These are phyloP conservation scores for Ogataea zsoltii DNA, from an alignment of 805 yeast species.

Conservation along the genomic window DNA sequence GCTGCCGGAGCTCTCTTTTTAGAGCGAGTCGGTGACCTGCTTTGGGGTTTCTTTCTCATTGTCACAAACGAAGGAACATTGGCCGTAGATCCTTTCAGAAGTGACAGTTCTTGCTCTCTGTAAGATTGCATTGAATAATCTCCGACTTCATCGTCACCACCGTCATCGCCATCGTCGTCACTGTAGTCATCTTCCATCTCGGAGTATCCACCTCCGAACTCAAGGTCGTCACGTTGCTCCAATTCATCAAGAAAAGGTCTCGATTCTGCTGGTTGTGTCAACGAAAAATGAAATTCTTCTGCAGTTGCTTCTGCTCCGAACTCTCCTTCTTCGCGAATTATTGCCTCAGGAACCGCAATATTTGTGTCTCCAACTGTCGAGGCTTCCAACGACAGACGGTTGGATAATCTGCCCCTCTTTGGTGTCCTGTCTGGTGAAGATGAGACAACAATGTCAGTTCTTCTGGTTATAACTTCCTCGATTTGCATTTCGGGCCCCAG, in stretches of 20 bases:
- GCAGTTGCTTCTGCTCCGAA: constrained; percentile 22
- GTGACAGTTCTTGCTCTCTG: constrained; percentile 20
- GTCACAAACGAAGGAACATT: constrained; percentile 20
- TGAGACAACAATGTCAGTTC: not conserved
- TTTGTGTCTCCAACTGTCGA: constrained; percentile 30
- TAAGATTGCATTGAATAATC: constrained; percentile 1
- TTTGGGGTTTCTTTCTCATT: constrained; percentile 11
- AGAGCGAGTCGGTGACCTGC: constrained; percentile 1
- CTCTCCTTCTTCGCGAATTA: constrained; percentile 32
- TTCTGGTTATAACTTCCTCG: not conserved
- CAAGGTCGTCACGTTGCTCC: constrained; percentile 6
- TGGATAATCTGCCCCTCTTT: constrained; percentile 23
- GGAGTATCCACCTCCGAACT: constrained; percentile 8
- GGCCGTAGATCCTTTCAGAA: constrained; percentile 9
- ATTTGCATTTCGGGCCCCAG: too few relatives aligned
- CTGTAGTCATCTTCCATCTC: constrained; percentile 11
- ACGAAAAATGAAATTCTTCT: constrained; percentile 15
- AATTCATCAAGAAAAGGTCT: constrained; percentile 12
- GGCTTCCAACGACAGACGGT: constrained; percentile 29
- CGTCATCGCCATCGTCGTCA: constrained; percentile 16
- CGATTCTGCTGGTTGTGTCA: constrained; percentile 1
- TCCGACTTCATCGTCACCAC: constrained; percentile 7
- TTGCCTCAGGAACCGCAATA: constrained; percentile 37
- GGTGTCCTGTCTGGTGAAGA: constrained; percentile 21
- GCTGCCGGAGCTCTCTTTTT: constrained; percentile 6